These are phyloP conservation scores for Penicillium sp. DNA, from an alignment of 2,329 filamentous ascomycete species.

Conservation along the genomic window DNA sequence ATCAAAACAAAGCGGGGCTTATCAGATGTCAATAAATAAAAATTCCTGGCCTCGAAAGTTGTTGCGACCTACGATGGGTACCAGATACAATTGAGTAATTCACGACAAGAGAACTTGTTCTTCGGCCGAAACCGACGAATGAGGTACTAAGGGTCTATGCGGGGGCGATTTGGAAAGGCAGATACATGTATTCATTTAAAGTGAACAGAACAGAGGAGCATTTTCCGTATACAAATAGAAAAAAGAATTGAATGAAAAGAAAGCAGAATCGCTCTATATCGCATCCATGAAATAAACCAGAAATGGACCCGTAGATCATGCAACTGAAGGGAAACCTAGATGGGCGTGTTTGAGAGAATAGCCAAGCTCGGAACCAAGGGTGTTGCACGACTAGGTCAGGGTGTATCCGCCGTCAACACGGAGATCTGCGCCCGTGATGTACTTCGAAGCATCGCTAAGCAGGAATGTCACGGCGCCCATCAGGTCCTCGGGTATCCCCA, in stretches of 20 bases:
- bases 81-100: neutral
- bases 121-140: neutral
- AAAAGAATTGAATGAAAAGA: constrained; percentile 7
- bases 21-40: neutral
- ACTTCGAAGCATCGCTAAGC: constrained; percentile 76
- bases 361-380: neutral
- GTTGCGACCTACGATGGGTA: neutral
- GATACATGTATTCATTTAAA: neutral
- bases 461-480: constrained; percentile 93
- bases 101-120: neutral
- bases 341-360: neutral
- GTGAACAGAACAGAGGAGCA: neutral
- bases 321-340: neutral
- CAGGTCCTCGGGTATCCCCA: constrained; percentile 88
- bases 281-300: constrained; percentile 10
- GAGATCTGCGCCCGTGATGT: constrained; percentile 77
- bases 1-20: constrained; percentile 1
- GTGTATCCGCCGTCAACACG: constrained; percentile 89
- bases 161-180: neutral
- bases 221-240: constrained; percentile 4
- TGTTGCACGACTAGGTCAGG: constrained; percentile 63
- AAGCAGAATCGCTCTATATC: constrained; percentile 24
- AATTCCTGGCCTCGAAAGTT: neutral
- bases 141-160: neutral
- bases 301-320: constrained; percentile 19